These are phyloP conservation scores for Chytriomyces sp. DNA, from an alignment of 192 early-diverging fungal species.

Conservation along the genomic window DNA sequence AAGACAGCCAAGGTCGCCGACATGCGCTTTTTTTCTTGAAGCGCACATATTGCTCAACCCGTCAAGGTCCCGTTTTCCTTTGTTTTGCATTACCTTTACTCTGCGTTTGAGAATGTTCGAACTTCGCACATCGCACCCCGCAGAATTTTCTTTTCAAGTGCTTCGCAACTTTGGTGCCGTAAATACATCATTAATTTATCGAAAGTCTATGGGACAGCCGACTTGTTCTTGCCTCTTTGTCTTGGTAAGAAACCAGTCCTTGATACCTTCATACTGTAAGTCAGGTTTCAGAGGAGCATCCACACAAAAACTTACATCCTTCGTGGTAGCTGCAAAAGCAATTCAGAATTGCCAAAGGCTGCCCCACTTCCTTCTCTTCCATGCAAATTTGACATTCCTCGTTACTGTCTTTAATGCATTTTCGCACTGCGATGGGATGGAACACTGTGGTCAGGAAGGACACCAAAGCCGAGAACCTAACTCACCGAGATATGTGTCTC, in stretches of 20 bases:
- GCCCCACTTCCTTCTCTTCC: slow-evolving; percentile 15
- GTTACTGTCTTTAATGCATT: slow-evolving; percentile 3
- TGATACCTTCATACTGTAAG: slow-evolving; percentile 4
- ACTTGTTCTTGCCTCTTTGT: not conserved
- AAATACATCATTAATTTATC: too few relatives aligned
- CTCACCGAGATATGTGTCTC: not conserved
- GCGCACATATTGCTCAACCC: too few relatives aligned
- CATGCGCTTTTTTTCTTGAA: too few relatives aligned
- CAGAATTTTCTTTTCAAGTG: too few relatives aligned
- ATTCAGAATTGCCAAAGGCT: slow-evolving; percentile 12
- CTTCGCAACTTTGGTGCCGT: too few relatives aligned
- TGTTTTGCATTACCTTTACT: too few relatives aligned
- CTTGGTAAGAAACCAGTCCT: slow-evolving; percentile 13
- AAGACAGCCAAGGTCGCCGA: too few relatives aligned
- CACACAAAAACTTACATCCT: slow-evolving; percentile 2
- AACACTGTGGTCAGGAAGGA: not conserved
- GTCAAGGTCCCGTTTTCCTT: too few relatives aligned
- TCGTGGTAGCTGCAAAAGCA: slow-evolving; percentile 22
- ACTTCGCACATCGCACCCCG: too few relatives aligned
- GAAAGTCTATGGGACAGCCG: not conserved
- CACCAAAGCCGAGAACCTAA: not conserved
- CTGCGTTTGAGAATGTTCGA: too few relatives aligned
- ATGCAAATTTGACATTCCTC: slow-evolving; percentile 20
- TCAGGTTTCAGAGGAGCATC: not conserved
- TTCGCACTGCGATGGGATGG: not conserved